phyloP scores from a whole-genome alignment of 306 rosid species.

The barrel medic (Medicago truncatula) region MtrunA17r5.0-ANR NC_053045.1:58735001-58735500 shows the following conservation, averaged over 20 bases:
- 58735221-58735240: constrained; percentile 73
- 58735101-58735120: constrained; percentile 82
- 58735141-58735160: constrained; percentile 70
- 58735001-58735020: constrained; percentile 72
- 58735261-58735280: constrained; percentile 11
- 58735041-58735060: constrained; percentile 85
- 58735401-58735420: neutral
- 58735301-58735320: neutral
- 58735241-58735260: constrained; percentile 8
- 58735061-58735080: constrained; percentile 78
- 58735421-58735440: no score
- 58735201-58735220: constrained; percentile 78
- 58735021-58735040: constrained; percentile 97
- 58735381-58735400: constrained; percentile 27
- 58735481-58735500: neutral
- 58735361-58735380: constrained; percentile 19
- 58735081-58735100: constrained; percentile 78
- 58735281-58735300: neutral
- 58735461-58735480: neutral
- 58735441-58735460: no score
- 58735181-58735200: constrained; percentile 76
- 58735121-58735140: constrained; percentile 80
- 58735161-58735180: constrained; percentile 56
- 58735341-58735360: neutral
- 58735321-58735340: constrained; percentile 33